These are phyloP conservation scores for Balamuthia mandrillaris DNA, from an alignment of 208 protist species.

Conservation along the genomic window DNA sequence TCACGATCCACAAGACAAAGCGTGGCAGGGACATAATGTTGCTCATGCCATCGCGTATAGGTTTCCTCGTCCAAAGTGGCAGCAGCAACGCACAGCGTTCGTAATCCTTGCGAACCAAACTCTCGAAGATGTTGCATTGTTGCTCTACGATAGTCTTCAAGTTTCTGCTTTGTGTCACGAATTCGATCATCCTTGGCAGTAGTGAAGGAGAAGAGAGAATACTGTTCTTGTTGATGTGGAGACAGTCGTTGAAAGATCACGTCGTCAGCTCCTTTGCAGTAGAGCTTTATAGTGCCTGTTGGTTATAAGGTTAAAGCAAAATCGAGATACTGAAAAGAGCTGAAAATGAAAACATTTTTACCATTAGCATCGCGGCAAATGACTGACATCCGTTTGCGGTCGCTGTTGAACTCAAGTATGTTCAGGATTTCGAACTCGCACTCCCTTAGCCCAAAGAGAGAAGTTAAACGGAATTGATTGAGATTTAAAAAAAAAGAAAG, in stretches of 20 bases:
- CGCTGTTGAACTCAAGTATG: slow-evolving; percentile 64
- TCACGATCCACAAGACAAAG: too few species aligned
- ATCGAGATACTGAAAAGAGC: neutral
- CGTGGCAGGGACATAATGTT: too few species aligned
- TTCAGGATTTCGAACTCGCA: slow-evolving; percentile 39
- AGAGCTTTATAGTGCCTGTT: slow-evolving; percentile 32
- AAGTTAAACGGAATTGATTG: too few species aligned
- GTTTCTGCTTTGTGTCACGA: too few species aligned
- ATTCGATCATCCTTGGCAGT: too few species aligned
- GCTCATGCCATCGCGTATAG: slow-evolving; percentile 5
- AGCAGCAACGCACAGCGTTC: slow-evolving; percentile 4
- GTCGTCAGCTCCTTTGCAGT: slow-evolving; percentile 74
- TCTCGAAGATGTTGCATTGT: too few species aligned
- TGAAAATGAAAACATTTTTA: neutral
- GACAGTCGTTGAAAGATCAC: slow-evolving; percentile 65
- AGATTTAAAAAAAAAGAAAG: too few species aligned
- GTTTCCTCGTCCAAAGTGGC: neutral
- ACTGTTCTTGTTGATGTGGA: neutral
- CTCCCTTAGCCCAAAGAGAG: too few species aligned
- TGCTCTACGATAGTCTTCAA: neutral
- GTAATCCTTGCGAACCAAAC: neutral
- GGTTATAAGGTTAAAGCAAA: neutral
- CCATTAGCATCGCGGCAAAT: neutral
- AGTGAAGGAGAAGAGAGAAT: too few species aligned
- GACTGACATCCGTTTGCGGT: slow-evolving; percentile 65